Conservation (phyloP, 2,329 filamentous ascomycete genomes). For the Neodidymelliopsis sp. region DNA sequence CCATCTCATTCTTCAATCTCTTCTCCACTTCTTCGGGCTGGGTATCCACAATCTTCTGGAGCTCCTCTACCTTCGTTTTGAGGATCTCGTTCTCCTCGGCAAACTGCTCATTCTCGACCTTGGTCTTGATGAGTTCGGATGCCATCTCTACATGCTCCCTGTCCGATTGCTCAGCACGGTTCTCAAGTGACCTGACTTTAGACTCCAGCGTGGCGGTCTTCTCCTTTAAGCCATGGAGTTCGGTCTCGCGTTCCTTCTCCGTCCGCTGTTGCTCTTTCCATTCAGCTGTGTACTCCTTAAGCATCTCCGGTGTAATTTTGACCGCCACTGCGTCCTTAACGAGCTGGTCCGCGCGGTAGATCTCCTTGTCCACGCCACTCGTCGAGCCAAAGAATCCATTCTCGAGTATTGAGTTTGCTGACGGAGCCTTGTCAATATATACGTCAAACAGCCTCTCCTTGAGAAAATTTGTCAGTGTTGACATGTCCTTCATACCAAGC, state of each 20-base stretch:
- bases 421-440: constrained; percentile 94
- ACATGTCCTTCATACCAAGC: constrained; percentile 89
- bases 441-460: constrained; percentile 96
- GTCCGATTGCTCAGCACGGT: constrained; percentile 86
- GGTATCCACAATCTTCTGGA: constrained; percentile 85
- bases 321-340: constrained; percentile 92
- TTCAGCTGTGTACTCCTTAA: constrained; percentile 81
- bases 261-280: constrained; percentile 91
- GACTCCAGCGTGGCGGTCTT: constrained; percentile 69
- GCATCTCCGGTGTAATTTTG: constrained; percentile 81
- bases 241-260: constrained; percentile 82
- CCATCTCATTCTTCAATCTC: constrained; percentile 82
- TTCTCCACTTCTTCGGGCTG: constrained; percentile 90
- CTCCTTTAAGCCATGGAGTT: constrained; percentile 72
- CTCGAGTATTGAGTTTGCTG: constrained; percentile 90
- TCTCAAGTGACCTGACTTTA: constrained; percentile 84
- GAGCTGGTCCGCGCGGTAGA: constrained; percentile 92
- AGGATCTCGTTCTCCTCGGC: constrained; percentile 89
- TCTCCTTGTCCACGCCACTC: constrained; percentile 88
- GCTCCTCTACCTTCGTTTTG: constrained; percentile 82
- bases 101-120: constrained; percentile 91
- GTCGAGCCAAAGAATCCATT: constrained; percentile 97
- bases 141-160: constrained; percentile 89
- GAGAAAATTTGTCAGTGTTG: constrained; percentile 83
- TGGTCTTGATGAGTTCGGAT: constrained; percentile 88